phyloP scores from a whole-genome alignment of 208 protist genomes.

The Leishmania tropica region DNA sequence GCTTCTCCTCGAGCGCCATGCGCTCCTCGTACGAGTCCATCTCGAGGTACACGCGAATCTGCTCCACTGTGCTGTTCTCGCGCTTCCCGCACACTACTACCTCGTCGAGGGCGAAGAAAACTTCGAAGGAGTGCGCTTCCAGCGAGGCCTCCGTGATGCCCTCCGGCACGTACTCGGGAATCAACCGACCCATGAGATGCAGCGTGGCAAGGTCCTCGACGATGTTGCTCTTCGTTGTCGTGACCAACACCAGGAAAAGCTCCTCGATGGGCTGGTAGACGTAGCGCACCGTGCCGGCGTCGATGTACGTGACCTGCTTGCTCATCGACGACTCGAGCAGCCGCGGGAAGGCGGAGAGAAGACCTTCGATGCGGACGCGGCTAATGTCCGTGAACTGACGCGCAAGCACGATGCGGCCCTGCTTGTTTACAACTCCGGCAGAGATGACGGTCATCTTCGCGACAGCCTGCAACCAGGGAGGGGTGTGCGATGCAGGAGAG shows the following conservation, averaged over 20 bases:
- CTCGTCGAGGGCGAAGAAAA: constrained; percentile 98
- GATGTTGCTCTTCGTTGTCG: constrained; percentile 97
- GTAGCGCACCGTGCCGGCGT: constrained; percentile 96
- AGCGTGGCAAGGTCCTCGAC: constrained; percentile 98
- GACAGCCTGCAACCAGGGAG: neutral
- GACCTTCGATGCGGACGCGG: constrained; percentile 95
- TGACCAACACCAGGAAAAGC: constrained; percentile 95
- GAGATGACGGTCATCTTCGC: constrained; percentile 79
- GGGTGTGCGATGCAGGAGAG: neutral
- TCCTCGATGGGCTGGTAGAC: constrained; percentile 98
- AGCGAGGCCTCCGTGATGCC: constrained; percentile 81
- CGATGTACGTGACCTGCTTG: constrained; percentile 97
- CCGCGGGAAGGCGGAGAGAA: constrained; percentile 98
- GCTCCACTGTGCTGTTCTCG: constrained; percentile 93
- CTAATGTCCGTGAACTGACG: constrained; percentile 97
- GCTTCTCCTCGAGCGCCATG: constrained; percentile 76
- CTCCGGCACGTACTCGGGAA: constrained; percentile 89
- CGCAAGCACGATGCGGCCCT: constrained; percentile 90
- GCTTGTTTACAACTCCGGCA: constrained; percentile 78
- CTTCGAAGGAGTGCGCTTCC: constrained; percentile 86
- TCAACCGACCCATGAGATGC: constrained; percentile 90
- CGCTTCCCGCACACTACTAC: constrained; percentile 94
- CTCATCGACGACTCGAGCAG: constrained; percentile 79
- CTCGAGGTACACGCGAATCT: constrained; percentile 96
- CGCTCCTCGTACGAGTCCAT: constrained; percentile 98